Conservation (phyloP, 768 basidiomycete species). For the Xerocomus spinulosus region DNA sequence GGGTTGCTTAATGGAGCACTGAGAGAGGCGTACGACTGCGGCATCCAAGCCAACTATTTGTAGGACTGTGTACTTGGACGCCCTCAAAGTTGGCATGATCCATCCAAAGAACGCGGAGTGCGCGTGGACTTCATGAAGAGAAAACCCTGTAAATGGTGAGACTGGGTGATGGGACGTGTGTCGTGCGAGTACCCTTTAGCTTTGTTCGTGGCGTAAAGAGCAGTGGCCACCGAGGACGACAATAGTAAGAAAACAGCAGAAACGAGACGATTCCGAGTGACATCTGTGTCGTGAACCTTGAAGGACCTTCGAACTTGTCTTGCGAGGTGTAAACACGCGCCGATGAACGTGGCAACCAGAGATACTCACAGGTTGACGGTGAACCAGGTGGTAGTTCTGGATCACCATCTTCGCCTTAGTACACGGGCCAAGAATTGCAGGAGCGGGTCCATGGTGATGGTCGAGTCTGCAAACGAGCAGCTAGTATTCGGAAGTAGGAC, state of each 20-base stretch:
- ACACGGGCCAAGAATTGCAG: constrained; percentile 16
- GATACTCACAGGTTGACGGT: constrained; percentile 55
- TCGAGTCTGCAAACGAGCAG: background rate
- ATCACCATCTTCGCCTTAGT: constrained; percentile 31
- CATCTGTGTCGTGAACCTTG: constrained; percentile 93
- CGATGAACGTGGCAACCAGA: no score
- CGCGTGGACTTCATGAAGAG: constrained; percentile 87
- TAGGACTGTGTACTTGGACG: constrained; percentile 87
- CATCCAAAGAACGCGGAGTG: constrained; percentile 90
- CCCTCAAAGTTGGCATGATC: constrained; percentile 88
- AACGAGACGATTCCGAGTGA: constrained; percentile 77
- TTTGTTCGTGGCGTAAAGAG: constrained; percentile 92
- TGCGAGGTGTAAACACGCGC: no score
- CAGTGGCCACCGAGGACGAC: constrained; percentile 82
- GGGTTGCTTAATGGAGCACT: background rate
- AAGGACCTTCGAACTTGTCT: constrained; percentile 88
- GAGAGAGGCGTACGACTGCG: constrained; percentile 69
- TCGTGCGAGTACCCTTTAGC: constrained; percentile 66
- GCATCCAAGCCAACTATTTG: constrained; percentile 97
- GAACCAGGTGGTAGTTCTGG: constrained; percentile 54
- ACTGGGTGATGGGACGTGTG: background rate
- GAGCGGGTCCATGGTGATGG: constrained; percentile 13
- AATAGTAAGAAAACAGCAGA: constrained; percentile 84
- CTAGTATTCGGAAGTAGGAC: background rate
- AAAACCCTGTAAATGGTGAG: constrained; percentile 61